phyloP scores from a whole-genome alignment of 78 protist genomes.

The Ministeria vibrans region DNA sequence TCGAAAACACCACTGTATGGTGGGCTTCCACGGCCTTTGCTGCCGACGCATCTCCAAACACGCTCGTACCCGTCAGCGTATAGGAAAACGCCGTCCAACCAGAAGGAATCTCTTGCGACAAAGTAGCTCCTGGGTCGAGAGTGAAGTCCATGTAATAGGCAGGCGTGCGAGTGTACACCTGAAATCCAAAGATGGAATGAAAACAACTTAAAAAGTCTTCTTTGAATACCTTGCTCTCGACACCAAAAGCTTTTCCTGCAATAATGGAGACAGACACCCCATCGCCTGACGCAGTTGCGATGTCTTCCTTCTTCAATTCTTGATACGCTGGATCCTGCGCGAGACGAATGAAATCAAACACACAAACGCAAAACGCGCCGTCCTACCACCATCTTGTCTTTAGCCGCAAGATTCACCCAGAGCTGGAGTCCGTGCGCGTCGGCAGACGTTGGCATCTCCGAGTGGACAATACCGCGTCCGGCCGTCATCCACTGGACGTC shows the following conservation, averaged over 20 bases:
- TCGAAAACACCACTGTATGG: background rate
- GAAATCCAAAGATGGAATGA: background rate
- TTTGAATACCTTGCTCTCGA: background rate
- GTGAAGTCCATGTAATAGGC: conserved; percentile 1
- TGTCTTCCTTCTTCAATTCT: background rate
- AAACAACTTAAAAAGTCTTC: background rate
- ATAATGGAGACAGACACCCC: background rate
- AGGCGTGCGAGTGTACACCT: background rate
- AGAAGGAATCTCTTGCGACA: background rate
- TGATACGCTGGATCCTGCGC: conserved; percentile 41
- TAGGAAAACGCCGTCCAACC: background rate
- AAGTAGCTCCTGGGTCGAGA: background rate
- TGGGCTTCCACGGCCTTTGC: background rate
- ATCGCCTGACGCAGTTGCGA: conserved; percentile 7
- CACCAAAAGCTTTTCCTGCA: conserved; percentile 5
- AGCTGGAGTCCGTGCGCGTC: conserved; percentile 30
- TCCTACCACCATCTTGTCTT: conserved; percentile 48
- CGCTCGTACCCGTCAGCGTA: background rate
- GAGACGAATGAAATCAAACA: too few species aligned
- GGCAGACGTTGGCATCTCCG: conserved; percentile 22
- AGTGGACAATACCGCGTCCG: conserved; percentile 49
- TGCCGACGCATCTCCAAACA: background rate
- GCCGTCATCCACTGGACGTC: conserved; percentile 62
- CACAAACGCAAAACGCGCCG: too few species aligned
- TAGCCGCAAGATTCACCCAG: conserved; percentile 52